Conservation (phyloP, 164 flowering plant species). For the Protea cynaroides region DNA sequence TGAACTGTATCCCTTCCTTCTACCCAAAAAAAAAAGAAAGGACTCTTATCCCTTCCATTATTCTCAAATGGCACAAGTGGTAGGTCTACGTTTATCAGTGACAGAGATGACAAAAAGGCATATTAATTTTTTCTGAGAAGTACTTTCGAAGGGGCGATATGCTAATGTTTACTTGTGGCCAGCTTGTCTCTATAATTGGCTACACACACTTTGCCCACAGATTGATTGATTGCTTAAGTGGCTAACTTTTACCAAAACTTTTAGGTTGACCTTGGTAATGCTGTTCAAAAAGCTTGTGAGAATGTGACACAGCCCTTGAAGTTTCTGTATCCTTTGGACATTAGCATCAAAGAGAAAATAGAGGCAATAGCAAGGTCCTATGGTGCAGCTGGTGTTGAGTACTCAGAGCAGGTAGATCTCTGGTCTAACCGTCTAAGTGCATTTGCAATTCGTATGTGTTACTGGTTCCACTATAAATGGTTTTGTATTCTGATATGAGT, state of each 20-base stretch:
- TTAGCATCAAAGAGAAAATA: conserved; percentile 86
- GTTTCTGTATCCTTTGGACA: conserved; percentile 82
- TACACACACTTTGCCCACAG: too few relatives aligned
- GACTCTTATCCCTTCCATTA: too few relatives aligned
- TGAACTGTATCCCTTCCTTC: too few relatives aligned
- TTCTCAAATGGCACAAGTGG: too few relatives aligned
- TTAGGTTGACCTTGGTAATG: conserved; percentile 93
- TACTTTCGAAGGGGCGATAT: neutral
- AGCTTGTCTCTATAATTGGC: neutral
- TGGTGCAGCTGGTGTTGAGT: conserved; percentile 94
- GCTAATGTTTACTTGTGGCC: neutral
- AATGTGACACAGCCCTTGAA: conserved; percentile 61
- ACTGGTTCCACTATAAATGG: neutral
- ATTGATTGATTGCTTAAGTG: conserved; percentile 2
- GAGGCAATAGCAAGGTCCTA: conserved; percentile 92
- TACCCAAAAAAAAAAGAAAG: too few relatives aligned
- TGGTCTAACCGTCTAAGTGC: neutral
- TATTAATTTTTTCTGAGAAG: neutral
- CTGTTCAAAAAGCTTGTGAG: conserved; percentile 92
- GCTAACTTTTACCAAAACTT: conserved; percentile 8
- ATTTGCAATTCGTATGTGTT: neutral
- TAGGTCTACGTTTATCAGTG: neutral
- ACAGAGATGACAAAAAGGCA: neutral
- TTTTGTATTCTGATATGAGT: conserved; percentile 1
- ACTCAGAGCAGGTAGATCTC: conserved; percentile 75